Base-by-base conservation (phyloP, 495 filamentous ascomycete genomes). In the Cudoniella acicularis region DNA sequence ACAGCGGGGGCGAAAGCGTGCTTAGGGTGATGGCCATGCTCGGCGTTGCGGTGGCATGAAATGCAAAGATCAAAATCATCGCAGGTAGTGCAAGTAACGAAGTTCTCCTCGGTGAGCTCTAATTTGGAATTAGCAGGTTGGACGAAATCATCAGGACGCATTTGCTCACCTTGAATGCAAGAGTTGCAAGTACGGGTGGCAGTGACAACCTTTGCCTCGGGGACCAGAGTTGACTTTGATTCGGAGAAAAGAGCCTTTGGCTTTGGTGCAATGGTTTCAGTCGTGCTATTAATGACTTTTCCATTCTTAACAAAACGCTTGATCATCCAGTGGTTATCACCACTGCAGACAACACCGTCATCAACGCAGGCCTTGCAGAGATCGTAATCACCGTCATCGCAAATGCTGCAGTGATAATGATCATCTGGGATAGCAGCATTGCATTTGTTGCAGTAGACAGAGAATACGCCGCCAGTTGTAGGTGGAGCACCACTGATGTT, bases 341-440 rank as follows among this genome's bases (percentile, higher is more conserved):
- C 83, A 49, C 81, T 82, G 76, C 95, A 99, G 40, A 87, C 81
- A 23, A 86, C 78, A 59, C 92, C 91, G 25, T 75, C 74, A 47
- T 84, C 78, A 41, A 96, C 83, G 70, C 94, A 99, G 25, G 76
- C 69, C 54, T 82, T 80, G 75, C 94, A 99, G 50, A 99, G 83
- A 66, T 99, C 94, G 67, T 91, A 99, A 72, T 99, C 95, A 25
- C 94, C 94, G 52, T 87, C 78, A 61, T 96, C 90, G 71, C 95
- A 99, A 54, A 85, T 88, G 65, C 89, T 87, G 77, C 94, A 99
- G 73, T 99, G 94, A 70, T 89, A 99, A 68, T 99, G 94, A 21
- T 81, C 82, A 62, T 91, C 84, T 30, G 85, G 78, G 64, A 97
- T 90, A 30, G 84, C 80, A 21, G 73, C 73, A 54, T 92, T 84